Base-by-base conservation (phyloP, 177 flowering plant species). In the Vitis hybrid region DNA sequence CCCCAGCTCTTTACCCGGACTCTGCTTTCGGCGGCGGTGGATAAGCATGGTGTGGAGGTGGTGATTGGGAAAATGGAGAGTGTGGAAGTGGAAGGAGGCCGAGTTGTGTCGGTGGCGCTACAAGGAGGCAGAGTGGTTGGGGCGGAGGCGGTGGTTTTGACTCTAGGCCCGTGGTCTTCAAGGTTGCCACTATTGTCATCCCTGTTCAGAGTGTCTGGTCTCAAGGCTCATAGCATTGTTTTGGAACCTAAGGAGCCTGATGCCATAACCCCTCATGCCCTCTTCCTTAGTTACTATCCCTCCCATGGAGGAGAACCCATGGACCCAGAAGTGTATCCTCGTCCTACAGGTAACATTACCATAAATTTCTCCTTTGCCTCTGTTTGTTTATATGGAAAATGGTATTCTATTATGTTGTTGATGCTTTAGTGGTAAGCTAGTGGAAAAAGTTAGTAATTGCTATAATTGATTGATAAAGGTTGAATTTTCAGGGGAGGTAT, bases 291-390 rank as follows among this genome's bases (percentile, higher is more conserved):
- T 63, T 95, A 92, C 64, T 71, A 71, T 47, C 76, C 84, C 1
- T 76, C 83, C 6, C 73, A 71, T 0, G 95, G 91, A 3, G 87
- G 87, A 3, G 78, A 75, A 68, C 78, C 97, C 24, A 69, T 90
- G 83, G 98, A 95, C 59, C 99, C 98, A 2, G 98, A 95, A 65
- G 89, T 92, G 1, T 95, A 92, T 62, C 98, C 99, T 60, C 87
- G 98, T 18, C 97, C 98, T 1, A 87, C 94, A 38, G 95, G 98
- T 87, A 76, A 11, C 6, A 11, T 53, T 66, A 52, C 44, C 18
- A 1, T 14, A 9, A 49, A 47, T 44, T n/a, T 9, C 28, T 57
- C 17, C 4, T 44, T 44, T 12, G 12, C 9, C 20, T 22, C 3
- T 61, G 18, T 62, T 62, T 3, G 61, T 56, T 65, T 57, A 62